Percentiles rank a stretch among this genome's conserved stretches.
Evolutionary conservation across 2,329 filamentous ascomycete genomes (phyloP).

Genomic region (Fusarium sp.): DNA sequence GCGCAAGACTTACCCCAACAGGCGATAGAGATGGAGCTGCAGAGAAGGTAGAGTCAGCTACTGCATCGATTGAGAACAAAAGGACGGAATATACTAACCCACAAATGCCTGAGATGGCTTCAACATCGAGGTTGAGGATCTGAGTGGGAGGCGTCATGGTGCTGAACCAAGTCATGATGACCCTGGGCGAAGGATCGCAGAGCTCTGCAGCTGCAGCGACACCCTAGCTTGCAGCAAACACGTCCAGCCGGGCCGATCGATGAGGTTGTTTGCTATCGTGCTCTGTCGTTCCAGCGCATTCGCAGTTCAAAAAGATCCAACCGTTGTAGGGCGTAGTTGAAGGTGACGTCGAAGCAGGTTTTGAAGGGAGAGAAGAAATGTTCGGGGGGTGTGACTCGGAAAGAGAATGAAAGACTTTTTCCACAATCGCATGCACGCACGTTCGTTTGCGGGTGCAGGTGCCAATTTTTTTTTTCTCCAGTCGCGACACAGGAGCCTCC

Average conservation of each 20-base stretch:
- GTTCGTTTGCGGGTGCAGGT: conserved; percentile 8
- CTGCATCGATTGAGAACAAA: not conserved
- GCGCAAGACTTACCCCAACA: conserved; percentile 73
- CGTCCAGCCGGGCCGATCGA: conserved; percentile 3
- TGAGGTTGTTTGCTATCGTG: conserved; percentile 1
- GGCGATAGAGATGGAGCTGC: conserved; percentile 91
- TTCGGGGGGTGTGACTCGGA: conserved; percentile 17
- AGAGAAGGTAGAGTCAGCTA: conserved; percentile 22
- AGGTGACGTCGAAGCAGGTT: conserved; percentile 14
- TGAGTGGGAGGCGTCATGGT: conserved; percentile 67
- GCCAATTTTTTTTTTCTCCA: conserved; percentile 7
- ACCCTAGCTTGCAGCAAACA: conserved; percentile 14
- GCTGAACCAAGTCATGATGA: conserved; percentile 24
- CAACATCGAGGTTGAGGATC: conserved; percentile 81
- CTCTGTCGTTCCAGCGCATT: conserved; percentile 20
- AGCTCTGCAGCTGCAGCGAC: conserved; percentile 8
- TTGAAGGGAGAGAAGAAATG: conserved; percentile 31
- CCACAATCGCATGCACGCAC: conserved; percentile 17
- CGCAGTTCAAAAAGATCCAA: not conserved
- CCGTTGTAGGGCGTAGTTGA: not conserved
- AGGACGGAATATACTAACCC: conserved; percentile 67
- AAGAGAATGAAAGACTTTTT: conserved; percentile 40
- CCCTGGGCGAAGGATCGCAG: conserved; percentile 31
- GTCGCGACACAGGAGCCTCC: conserved; percentile 14
- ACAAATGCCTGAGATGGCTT: conserved; percentile 92